A percentile compares a stretch with the other conserved stretches of the same genome.
These are phyloP conservation scores for Oryza australiensis DNA, from an alignment of 176 grass and related monocot species.

Conservation along the genomic window DNA sequence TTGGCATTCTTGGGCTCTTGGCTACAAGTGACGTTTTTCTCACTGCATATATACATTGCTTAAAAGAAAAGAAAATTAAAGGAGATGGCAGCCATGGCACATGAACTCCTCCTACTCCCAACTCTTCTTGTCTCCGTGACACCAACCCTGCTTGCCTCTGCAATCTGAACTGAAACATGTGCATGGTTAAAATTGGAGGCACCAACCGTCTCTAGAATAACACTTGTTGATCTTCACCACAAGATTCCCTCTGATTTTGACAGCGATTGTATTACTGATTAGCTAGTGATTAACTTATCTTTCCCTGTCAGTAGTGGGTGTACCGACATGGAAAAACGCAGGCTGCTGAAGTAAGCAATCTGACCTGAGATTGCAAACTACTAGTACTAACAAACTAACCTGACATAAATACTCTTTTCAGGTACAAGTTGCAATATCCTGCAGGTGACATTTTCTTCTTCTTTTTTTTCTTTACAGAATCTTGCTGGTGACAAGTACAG, in stretches of 20 bases:
- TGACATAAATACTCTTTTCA: slow-evolving; percentile 20
- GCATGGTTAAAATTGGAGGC: slow-evolving; percentile 3
- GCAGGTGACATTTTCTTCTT: background rate
- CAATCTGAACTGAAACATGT: background rate
- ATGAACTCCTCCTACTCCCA: background rate
- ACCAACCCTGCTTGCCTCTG: background rate
- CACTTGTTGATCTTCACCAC: background rate
- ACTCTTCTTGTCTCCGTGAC: background rate
- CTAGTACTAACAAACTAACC: slow-evolving; percentile 31
- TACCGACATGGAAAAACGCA: slow-evolving; percentile 37
- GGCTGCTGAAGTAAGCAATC: slow-evolving; percentile 41
- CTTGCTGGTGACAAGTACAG: slow-evolving; percentile 31
- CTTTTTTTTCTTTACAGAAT: background rate
- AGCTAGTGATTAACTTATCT: slow-evolving; percentile 5
- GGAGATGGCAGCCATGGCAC: slow-evolving; percentile 6
- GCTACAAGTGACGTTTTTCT: background rate
- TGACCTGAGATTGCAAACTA: slow-evolving; percentile 19
- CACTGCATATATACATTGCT: background rate
- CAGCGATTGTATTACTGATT: background rate
- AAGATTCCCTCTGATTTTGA: slow-evolving; percentile 41
- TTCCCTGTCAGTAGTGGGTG: slow-evolving; percentile 36
- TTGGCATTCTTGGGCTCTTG: background rate
- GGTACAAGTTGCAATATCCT: slow-evolving; percentile 37
- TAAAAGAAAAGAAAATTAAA: background rate
- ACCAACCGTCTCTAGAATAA: background rate